A percentile compares a stretch with the other conserved stretches of the same genome.
phyloP scores from a whole-genome alignment of 1,284 basidiomycete genomes.

The Boletellus deceptivus region DNA sequence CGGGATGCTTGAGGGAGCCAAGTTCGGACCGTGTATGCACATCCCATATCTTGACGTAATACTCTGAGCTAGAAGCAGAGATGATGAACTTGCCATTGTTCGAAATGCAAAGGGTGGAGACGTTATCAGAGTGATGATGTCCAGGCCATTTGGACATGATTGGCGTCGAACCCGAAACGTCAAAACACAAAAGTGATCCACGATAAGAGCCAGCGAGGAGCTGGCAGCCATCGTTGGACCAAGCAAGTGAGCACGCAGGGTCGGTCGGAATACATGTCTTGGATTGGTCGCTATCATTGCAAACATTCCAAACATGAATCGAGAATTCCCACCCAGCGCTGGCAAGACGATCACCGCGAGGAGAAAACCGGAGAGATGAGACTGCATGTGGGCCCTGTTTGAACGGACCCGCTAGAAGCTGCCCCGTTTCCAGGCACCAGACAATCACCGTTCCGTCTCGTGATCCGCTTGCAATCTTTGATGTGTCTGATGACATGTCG shows the following conservation, averaged over 20 bases:
- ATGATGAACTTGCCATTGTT: conserved; percentile 22
- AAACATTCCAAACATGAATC: conserved; percentile 13
- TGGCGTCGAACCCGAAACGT: conserved; percentile 1
- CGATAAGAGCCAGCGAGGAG: conserved; percentile 16
- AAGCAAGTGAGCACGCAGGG: conserved; percentile 15
- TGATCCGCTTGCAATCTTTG: conserved; percentile 22
- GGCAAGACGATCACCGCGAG: conserved; percentile 18
- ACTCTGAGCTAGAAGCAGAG: conserved; percentile 19
- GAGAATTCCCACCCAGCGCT: conserved; percentile 7
- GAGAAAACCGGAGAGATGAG: conserved; percentile 19
- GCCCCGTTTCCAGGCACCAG: conserved; percentile 18
- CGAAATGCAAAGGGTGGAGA: conserved; percentile 17
- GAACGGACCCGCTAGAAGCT: conserved; percentile 15
- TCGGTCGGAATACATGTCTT: background rate
- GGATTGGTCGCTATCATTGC: background rate
- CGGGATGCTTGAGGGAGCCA: conserved; percentile 5
- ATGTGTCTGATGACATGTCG: conserved; percentile 18
- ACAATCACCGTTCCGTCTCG: conserved; percentile 21
- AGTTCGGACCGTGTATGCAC: conserved; percentile 3
- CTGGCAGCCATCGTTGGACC: conserved; percentile 19
- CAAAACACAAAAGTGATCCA: conserved; percentile 16
- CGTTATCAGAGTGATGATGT: conserved; percentile 14
- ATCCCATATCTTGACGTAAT: conserved; percentile 19
- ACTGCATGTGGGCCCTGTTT: conserved; percentile 4
- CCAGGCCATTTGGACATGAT: conserved; percentile 1